Evolutionary conservation across 768 basidiomycete species (phyloP).

Genomic region (Phylloporus sp.): DNA sequence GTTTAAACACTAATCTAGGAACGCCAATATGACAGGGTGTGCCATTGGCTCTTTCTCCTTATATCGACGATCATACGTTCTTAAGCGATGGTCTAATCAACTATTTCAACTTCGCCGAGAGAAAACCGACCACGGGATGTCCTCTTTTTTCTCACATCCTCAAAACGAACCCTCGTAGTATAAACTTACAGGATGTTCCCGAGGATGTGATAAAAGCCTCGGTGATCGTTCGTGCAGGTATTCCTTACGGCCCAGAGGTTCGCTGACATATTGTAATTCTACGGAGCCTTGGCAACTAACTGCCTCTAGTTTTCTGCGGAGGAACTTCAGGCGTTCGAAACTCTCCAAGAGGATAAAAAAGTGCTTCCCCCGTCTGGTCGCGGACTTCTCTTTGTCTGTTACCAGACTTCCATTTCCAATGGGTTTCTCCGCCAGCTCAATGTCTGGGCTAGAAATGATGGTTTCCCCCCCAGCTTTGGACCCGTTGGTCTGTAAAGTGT

Average conservation of each 20-base stretch:
- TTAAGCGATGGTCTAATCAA: constrained; percentile 40
- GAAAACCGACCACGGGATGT: constrained; percentile 19
- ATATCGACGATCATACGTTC: constrained; percentile 39
- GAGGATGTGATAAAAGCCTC: too few species aligned
- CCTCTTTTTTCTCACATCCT: constrained; percentile 50
- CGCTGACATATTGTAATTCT: background rate
- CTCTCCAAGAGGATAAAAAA: background rate
- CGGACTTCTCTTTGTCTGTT: constrained; percentile 32
- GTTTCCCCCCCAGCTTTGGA: constrained; percentile 16
- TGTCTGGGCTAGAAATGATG: too few species aligned
- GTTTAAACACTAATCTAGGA: too few species aligned
- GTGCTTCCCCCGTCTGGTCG: too few species aligned
- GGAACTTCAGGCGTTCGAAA: background rate
- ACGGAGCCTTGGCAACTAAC: background rate
- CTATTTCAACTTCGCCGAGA: constrained; percentile 33
- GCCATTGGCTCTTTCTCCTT: constrained; percentile 44
- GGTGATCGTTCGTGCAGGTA: constrained; percentile 33
- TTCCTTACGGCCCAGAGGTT: constrained; percentile 34
- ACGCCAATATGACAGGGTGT: constrained; percentile 21
- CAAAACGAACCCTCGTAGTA: constrained; percentile 47
- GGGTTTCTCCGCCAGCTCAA: constrained; percentile 34
- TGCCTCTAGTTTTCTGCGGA: constrained; percentile 4
- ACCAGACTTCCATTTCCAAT: constrained; percentile 35
- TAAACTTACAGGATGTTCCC: too few species aligned
- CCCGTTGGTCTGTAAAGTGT: constrained; percentile 11